These are phyloP conservation scores for Calocera viscosa DNA, from an alignment of 768 basidiomycete genomes.

Conservation along the genomic window DNA sequence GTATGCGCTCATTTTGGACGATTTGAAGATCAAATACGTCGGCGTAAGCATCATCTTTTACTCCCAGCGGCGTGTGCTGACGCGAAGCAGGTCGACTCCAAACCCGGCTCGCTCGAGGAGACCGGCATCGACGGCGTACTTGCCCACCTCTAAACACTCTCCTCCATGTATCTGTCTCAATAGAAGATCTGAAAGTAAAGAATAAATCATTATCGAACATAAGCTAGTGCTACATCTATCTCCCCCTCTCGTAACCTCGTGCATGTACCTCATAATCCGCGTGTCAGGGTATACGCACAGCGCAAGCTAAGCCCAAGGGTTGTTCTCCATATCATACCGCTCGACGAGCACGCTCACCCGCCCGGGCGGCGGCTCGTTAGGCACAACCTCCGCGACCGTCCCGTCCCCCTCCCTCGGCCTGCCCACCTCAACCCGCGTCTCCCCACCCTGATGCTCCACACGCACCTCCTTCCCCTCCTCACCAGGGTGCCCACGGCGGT, in stretches of 20 bases:
- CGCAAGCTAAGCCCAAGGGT: not conserved
- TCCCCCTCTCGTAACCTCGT: not conserved
- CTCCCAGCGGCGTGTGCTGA: not conserved
- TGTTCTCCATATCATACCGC: not conserved
- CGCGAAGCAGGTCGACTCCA: slow-evolving; percentile 37
- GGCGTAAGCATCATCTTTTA: not conserved
- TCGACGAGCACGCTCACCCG: not conserved
- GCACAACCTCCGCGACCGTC: slow-evolving; percentile 36
- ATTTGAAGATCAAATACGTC: slow-evolving; percentile 18
- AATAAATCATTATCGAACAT: not conserved
- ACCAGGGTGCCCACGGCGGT: not conserved
- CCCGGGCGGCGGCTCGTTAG: not conserved
- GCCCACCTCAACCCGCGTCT: slow-evolving; percentile 34
- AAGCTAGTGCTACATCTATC: slow-evolving; percentile 1
- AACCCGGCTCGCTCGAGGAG: slow-evolving; percentile 37
- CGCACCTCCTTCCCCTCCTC: slow-evolving; percentile 5
- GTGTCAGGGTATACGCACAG: too few species aligned
- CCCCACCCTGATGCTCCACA: slow-evolving; percentile 25
- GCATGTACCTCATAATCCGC: not conserved
- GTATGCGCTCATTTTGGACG: slow-evolving; percentile 21
- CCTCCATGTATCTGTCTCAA: not conserved
- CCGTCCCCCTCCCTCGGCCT: slow-evolving; percentile 21
- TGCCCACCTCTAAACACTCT: slow-evolving; percentile 19
- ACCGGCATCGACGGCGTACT: slow-evolving; percentile 48
- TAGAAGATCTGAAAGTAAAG: not conserved